Base-by-base conservation (phyloP, 106 monocot genomes). In the Acorus gramineus region DNA sequence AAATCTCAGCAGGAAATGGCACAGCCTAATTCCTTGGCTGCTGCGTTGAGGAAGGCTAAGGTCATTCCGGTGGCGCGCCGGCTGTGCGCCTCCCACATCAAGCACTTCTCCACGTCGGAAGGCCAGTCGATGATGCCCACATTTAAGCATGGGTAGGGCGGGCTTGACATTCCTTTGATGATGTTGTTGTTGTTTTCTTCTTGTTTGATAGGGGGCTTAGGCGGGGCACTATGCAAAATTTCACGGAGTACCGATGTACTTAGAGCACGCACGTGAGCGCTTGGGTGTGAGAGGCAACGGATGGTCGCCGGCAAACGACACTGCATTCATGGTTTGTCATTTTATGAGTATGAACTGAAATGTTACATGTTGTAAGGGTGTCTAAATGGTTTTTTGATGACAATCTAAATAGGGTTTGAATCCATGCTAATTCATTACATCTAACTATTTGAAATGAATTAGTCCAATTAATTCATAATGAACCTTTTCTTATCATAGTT, bases 261-360 rank as follows among this genome's bases (percentile, higher is more conserved):
- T 50, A 90, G 90, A 53, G 96, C 87, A 11, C 96, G 84, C 3
- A 91, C 96, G 12, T 85, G 96, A 8, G 96, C 96, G 42, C 96
- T 96, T 7, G 96, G 85, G 74, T 96, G 96, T 14, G 96, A 96
- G 59, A 96, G 85, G 68, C 91, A 91, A 49, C 96, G 84, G 47
- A 96, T 75, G 2, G 96, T 96, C 11, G 82, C 87, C 10, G 96
- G 79, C 65, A 96, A 57, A 56, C 91, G 91, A 12, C 87, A 96
- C 96, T 96, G 91, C 70, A 73, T 3, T 3, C 43, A 52, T 11
- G 3, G 10, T 7, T 2, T 53, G 43, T 46, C 46, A 44, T 55
- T 12, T 10, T 51, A 49, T 47, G 61, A 42, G 50, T 8, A 46
- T 8, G 53, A 5, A 9, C 11, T 28, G 28, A 28, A 28, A 28